These are phyloP conservation scores for Rubia peregrina DNA, from an alignment of 305 asterid genomes.

Conservation along the genomic window DNA sequence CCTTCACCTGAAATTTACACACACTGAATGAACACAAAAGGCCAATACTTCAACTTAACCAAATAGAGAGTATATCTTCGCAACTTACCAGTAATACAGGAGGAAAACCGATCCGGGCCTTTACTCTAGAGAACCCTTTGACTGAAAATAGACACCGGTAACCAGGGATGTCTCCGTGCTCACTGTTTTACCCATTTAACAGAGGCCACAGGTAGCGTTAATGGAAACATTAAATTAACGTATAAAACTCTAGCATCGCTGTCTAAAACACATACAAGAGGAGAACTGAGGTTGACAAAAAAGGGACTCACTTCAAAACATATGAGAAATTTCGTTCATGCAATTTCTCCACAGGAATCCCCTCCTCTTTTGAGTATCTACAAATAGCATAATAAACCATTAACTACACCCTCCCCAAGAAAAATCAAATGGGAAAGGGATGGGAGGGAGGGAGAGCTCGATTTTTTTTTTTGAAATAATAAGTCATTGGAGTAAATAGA, in stretches of 20 bases:
- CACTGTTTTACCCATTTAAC: constrained; percentile 39
- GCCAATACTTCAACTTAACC: not conserved
- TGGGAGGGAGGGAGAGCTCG: not conserved
- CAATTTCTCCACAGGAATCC: constrained; percentile 48
- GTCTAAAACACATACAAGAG: not conserved
- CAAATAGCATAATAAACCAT: constrained; percentile 18
- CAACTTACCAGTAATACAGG: constrained; percentile 54
- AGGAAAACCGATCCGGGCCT: constrained; percentile 53
- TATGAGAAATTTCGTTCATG: constrained; percentile 60
- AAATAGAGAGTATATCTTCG: not conserved
- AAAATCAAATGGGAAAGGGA: not conserved
- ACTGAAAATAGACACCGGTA: constrained; percentile 57
- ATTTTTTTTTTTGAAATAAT: not conserved
- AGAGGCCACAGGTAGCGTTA: constrained; percentile 1
- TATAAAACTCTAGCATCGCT: not conserved
- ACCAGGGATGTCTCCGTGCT: constrained; percentile 56
- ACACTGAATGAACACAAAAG: not conserved
- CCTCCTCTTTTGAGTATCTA: constrained; percentile 98
- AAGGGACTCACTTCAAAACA: constrained; percentile 59
- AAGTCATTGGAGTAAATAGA: not conserved
- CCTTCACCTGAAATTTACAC: constrained; percentile 43
- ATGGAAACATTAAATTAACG: not conserved
- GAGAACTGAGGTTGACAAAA: constrained; percentile 4
- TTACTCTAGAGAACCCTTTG: constrained; percentile 60
- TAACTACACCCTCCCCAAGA: constrained; percentile 8